phyloP scores from a whole-genome alignment of 352 stramenopile genomes.

The Globisporangium canariense region DNA sequence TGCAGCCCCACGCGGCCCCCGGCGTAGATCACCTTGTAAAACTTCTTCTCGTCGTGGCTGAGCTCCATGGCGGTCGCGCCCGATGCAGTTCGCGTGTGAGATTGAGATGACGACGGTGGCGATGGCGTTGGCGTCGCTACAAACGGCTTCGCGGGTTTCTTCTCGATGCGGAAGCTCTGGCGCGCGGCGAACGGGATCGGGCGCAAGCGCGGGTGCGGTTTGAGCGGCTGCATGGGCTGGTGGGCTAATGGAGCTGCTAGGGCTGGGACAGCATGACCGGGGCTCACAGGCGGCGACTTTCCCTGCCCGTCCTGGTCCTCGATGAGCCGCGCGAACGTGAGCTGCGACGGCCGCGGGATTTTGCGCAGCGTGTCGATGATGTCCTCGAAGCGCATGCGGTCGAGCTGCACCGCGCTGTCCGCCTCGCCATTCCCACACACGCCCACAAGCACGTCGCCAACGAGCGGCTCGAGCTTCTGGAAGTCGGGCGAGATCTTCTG shows the following conservation, averaged over 20 bases:
- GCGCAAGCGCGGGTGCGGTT: constrained; percentile 16
- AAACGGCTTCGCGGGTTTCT: constrained; percentile 11
- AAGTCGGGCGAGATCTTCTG: constrained; percentile 59
- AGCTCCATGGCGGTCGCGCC: constrained; percentile 18
- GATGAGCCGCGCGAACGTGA: constrained; percentile 55
- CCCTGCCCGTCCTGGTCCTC: constrained; percentile 21
- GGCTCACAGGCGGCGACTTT: constrained; percentile 14
- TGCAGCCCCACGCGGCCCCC: constrained; percentile 46
- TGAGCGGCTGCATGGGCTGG: neutral
- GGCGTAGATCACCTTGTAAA: constrained; percentile 68
- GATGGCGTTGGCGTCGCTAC: neutral
- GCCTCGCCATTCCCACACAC: constrained; percentile 29
- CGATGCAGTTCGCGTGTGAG: neutral
- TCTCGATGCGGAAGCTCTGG: constrained; percentile 60
- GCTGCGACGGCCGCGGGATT: constrained; percentile 51
- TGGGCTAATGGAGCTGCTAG: neutral
- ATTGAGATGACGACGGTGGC: neutral
- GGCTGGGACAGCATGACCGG: neutral
- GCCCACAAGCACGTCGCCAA: constrained; percentile 66
- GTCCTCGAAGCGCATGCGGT: constrained; percentile 69
- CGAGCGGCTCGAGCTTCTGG: constrained; percentile 38
- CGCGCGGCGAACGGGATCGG: constrained; percentile 25
- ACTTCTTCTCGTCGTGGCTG: constrained; percentile 38
- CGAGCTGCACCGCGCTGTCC: constrained; percentile 24
- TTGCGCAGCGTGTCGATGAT: constrained; percentile 47